Percentiles rank a stretch among this genome's conserved stretches.
Conservation (phyloP, 2,329 filamentous ascomycete species). For the Colletotrichum liaoningense region DNA sequence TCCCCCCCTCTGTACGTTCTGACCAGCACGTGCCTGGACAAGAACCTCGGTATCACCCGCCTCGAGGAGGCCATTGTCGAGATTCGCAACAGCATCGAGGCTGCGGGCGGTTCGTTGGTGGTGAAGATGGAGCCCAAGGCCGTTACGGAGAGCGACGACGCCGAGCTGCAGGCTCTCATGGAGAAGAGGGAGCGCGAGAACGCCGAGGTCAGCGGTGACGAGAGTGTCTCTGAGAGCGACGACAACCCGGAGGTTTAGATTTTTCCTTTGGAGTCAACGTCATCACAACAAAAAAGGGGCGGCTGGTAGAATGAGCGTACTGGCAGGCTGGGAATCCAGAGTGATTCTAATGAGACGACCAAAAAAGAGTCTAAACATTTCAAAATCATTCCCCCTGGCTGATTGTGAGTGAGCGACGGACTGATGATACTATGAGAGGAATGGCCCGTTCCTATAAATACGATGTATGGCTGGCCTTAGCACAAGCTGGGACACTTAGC, state of each 20-base stretch:
- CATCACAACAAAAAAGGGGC: conserved; percentile 31
- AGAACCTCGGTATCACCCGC: conserved; percentile 83
- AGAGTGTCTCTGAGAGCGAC: conserved; percentile 95
- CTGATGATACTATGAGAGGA: not conserved
- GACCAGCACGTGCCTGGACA: conserved; percentile 95
- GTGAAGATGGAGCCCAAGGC: conserved; percentile 99
- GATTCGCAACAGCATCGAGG: conserved; percentile 83
- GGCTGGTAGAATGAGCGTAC: conserved; percentile 37
- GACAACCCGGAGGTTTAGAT: conserved; percentile 66
- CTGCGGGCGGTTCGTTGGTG: conserved; percentile 80
- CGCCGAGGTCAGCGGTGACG: conserved; percentile 96
- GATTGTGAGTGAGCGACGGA: not conserved
- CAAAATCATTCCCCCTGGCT: not conserved
- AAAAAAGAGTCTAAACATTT: conserved; percentile 28
- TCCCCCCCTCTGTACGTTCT: conserved; percentile 96
- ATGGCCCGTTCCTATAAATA: not conserved
- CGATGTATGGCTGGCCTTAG: not conserved
- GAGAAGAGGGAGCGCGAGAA: conserved; percentile 99
- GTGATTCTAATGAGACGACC: conserved; percentile 35
- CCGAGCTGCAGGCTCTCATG: conserved; percentile 96
- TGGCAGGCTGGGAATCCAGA: conserved; percentile 32
- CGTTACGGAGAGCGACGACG: conserved; percentile 98
- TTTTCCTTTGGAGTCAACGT: conserved; percentile 46
- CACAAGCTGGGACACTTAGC: not conserved
- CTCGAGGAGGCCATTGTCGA: conserved; percentile 91